Evolutionary conservation across 352 stramenopile genomes (phyloP).

Genomic region (Halophytophthora batemanensis): DNA sequence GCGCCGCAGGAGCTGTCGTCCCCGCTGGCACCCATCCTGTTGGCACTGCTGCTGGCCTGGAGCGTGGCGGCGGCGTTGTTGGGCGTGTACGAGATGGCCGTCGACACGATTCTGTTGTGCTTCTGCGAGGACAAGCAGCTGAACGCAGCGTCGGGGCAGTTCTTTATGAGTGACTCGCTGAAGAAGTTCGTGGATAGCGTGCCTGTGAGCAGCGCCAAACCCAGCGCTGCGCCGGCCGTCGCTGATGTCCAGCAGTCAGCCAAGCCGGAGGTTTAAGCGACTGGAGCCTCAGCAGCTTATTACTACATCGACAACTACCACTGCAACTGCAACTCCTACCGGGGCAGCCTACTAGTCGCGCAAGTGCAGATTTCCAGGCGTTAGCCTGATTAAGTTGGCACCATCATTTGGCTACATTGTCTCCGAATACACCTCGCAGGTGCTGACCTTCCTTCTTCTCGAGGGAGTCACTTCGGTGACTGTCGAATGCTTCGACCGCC

Average conservation of each 20-base stretch:
- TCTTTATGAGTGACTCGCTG: constrained; percentile 80
- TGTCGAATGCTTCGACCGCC: too few relatives aligned
- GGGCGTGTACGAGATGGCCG: constrained; percentile 93
- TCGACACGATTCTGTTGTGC: constrained; percentile 94
- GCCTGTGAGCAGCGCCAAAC: constrained; percentile 11
- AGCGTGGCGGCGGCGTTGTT: constrained; percentile 94
- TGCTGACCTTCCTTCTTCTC: too few relatives aligned
- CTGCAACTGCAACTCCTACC: too few relatives aligned
- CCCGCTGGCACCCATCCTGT: constrained; percentile 79
- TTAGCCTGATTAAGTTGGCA: too few relatives aligned
- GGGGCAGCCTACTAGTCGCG: too few relatives aligned
- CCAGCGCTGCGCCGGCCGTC: background rate
- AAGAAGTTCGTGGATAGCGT: constrained; percentile 67
- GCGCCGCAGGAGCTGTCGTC: constrained; percentile 70
- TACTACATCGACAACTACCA: too few relatives aligned
- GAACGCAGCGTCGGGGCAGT: constrained; percentile 68
- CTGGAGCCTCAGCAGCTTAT: background rate
- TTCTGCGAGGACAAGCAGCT: constrained; percentile 92
- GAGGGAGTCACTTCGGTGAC: too few relatives aligned
- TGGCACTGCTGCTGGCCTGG: constrained; percentile 91
- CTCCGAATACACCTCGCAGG: too few relatives aligned
- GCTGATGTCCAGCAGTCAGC: background rate
- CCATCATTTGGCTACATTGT: too few relatives aligned
- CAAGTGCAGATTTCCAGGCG: too few relatives aligned
- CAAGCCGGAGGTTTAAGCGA: too few relatives aligned